A percentile compares a stretch with the other conserved stretches of the same genome.
These are phyloP conservation scores for Capsicum baccatum DNA, from an alignment of 257 asterid genomes.

Conservation along the genomic window DNA sequence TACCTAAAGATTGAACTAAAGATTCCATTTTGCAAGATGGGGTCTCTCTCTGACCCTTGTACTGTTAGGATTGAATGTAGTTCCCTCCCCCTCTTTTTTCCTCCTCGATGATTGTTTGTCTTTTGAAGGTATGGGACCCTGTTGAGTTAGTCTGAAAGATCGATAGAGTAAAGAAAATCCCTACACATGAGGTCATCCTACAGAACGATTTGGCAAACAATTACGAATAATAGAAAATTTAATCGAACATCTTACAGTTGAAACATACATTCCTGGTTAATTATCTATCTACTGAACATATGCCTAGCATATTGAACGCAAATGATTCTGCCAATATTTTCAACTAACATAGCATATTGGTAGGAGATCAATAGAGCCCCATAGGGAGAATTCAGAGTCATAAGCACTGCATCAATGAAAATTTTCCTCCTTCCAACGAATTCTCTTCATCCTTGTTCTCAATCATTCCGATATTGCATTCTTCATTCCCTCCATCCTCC, in stretches of 20 bases:
- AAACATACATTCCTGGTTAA: too few species aligned
- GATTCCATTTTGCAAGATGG: neutral
- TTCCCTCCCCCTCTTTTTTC: neutral
- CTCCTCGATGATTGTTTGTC: neutral
- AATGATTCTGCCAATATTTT: neutral
- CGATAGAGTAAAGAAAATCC: too few species aligned
- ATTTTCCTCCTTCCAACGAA: neutral
- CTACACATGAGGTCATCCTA: too few species aligned
- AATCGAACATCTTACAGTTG: neutral
- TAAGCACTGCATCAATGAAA: neutral
- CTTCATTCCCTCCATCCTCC: conserved; percentile 22
- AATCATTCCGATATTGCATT: neutral
- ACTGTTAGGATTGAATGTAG: neutral
- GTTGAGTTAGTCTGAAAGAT: too few species aligned
- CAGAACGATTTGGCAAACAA: neutral
- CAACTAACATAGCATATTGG: conserved; percentile 48
- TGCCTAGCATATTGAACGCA: neutral
- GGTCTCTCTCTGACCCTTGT: conserved; percentile 25
- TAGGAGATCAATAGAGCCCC: conserved; percentile 56
- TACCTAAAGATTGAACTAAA: conserved; percentile 18
- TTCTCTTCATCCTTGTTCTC: conserved; percentile 30
- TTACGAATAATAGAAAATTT: neutral
- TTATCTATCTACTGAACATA: too few species aligned
- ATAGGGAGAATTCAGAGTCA: conserved; percentile 45
- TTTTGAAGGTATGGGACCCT: too few species aligned